Percentiles rank a stretch among this genome's conserved stretches.
Conservation (phyloP, 2,329 filamentous ascomycete species). For the Zasmidium cellare region DNA sequence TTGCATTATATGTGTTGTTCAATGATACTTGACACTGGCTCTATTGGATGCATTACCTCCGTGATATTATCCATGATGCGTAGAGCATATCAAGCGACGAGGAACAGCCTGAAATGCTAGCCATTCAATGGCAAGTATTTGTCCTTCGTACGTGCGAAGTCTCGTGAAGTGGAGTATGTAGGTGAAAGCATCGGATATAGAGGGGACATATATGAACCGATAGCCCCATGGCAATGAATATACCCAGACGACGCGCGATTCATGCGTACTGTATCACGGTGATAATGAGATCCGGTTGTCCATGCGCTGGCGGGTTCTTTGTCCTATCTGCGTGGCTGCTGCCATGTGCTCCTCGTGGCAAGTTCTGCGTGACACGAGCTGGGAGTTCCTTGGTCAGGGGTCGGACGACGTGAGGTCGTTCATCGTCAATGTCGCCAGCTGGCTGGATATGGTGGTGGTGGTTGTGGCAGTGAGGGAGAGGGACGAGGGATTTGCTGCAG, state of each 20-base stretch:
- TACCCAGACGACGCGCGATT: no score
- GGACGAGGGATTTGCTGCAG: not conserved
- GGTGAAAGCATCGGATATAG: not conserved
- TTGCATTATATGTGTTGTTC: no score
- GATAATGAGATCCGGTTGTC: no score
- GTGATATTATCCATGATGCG: no score
- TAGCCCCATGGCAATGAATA: not conserved
- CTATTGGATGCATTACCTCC: no score
- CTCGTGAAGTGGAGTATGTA: no score
- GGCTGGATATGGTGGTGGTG: not conserved
- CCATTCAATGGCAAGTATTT: no score
- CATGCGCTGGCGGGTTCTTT: not conserved
- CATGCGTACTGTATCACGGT: no score
- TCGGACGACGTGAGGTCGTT: not conserved
- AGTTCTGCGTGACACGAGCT: not conserved
- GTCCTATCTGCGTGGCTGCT: not conserved
- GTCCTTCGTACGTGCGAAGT: no score
- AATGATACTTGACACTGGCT: no score
- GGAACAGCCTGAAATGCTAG: no score
- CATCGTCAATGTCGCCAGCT: not conserved
- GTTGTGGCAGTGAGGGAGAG: not conserved
- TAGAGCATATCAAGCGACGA: no score
- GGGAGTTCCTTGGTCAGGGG: not conserved
- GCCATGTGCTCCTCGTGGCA: not conserved
- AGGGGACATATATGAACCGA: not conserved